Evolutionary conservation across 495 filamentous ascomycete species (phyloP).

Genomic region (Pseudotulostoma volvatum): DNA sequence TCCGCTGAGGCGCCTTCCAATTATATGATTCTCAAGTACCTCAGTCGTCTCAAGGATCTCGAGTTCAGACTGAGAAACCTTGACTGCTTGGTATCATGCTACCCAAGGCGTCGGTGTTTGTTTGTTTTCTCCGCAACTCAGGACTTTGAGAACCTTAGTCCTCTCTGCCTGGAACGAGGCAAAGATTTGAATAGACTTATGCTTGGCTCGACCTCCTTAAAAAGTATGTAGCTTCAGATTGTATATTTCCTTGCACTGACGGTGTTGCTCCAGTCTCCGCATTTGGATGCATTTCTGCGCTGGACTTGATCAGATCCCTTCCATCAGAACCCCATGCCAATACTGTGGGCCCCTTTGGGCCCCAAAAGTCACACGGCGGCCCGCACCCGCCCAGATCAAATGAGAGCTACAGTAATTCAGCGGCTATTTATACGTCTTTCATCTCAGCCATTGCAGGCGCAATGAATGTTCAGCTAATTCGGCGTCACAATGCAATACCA

Average conservation of each 20-base stretch:
- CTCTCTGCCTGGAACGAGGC: conserved; percentile 14
- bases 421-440: conserved; percentile 29
- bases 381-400: conserved; percentile 14
- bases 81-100: conserved; percentile 26
- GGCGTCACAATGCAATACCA: conserved; percentile 23
- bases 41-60: conserved; percentile 29
- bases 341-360: conserved; percentile 6
- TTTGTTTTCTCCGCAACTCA: conserved; percentile 30
- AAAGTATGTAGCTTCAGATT: no score
- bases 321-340: conserved; percentile 18
- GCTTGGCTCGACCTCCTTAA: conserved; percentile 21
- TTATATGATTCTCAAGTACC: conserved; percentile 28
- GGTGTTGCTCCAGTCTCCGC: conserved; percentile 28
- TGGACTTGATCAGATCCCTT: conserved; percentile 24
- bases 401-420: conserved; percentile 21
- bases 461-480: conserved; percentile 25
- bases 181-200: conserved; percentile 17
- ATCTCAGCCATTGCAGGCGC: conserved; percentile 28
- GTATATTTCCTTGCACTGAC: no score
- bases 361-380: conserved; percentile 16
- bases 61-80: conserved; percentile 24
- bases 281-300: conserved; percentile 21
- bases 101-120: conserved; percentile 26
- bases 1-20: conserved; percentile 24
- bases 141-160: conserved; percentile 21